Conservation (phyloP, 257 asterid species). For the Jasminum sambac region DNA sequence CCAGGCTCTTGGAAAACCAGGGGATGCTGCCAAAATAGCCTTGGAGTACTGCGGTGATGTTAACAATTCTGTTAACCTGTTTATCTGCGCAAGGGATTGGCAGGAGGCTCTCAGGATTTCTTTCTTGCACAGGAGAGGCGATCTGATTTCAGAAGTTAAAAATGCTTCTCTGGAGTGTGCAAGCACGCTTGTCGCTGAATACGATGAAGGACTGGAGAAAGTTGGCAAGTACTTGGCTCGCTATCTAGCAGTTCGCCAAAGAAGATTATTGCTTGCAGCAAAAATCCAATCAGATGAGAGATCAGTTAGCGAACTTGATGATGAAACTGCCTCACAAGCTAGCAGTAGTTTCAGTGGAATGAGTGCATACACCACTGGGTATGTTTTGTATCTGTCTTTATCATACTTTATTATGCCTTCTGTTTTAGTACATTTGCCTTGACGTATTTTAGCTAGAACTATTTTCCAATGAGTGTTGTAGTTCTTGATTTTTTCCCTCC, state of each 20-base stretch:
- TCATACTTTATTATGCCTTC: conserved; percentile 16
- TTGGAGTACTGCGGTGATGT: conserved; percentile 86
- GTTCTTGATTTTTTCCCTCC: neutral
- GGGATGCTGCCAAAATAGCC: conserved; percentile 86
- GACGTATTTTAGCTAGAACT: neutral
- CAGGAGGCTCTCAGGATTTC: conserved; percentile 90
- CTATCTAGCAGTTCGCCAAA: conserved; percentile 83
- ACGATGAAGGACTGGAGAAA: conserved; percentile 84
- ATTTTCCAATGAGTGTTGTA: neutral
- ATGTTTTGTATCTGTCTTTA: conserved; percentile 27
- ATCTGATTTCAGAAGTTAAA: conserved; percentile 60
- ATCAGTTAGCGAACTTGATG: conserved; percentile 57
- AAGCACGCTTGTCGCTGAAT: conserved; percentile 58
- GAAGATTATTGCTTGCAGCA: conserved; percentile 89
- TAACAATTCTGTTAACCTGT: conserved; percentile 52
- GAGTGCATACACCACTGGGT: conserved; percentile 98
- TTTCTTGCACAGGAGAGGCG: conserved; percentile 70
- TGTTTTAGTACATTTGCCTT: conserved; percentile 2
- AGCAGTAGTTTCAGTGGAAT: conserved; percentile 95
- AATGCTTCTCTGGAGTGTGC: conserved; percentile 86
- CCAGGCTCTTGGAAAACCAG: conserved; percentile 85
- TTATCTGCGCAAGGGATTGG: conserved; percentile 90
- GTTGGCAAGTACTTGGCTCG: conserved; percentile 89
- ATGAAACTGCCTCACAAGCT: conserved; percentile 90
- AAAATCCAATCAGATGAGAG: conserved; percentile 69